Conservation (phyloP, 495 filamentous ascomycete genomes). For the Hypoxylon rickii region DNA sequence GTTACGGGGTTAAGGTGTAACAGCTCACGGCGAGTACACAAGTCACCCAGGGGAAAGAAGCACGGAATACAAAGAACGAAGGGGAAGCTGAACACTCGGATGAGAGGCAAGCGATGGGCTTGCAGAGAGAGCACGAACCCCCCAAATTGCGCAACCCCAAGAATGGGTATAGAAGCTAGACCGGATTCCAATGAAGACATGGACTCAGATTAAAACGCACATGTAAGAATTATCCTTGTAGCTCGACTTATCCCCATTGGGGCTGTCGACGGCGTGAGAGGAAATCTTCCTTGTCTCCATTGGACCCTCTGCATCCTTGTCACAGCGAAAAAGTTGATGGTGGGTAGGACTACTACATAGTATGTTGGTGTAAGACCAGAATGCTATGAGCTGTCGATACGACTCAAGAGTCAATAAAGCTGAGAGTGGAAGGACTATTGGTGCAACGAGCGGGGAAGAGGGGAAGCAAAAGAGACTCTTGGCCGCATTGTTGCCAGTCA, state of each 20-base stretch:
- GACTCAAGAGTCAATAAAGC: conserved; percentile 14
- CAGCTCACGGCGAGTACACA: neutral
- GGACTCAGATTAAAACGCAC: conserved; percentile 19
- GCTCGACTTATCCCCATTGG: conserved; percentile 12
- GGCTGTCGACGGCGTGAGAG: conserved; percentile 6
- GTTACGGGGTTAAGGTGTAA: too few species aligned
- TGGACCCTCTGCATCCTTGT: conserved; percentile 20
- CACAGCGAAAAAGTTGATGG: conserved; percentile 24
- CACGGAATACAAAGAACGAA: too few species aligned
- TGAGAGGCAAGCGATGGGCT: too few species aligned
- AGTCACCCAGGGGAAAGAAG: too few species aligned
- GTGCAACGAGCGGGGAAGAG: conserved; percentile 4
- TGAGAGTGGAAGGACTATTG: conserved; percentile 1
- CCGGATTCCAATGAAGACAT: conserved; percentile 11
- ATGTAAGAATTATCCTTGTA: conserved; percentile 22
- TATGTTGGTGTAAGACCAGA: conserved; percentile 15
- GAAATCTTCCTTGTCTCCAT: conserved; percentile 6
- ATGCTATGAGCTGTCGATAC: conserved; percentile 26
- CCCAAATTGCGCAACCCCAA: too few species aligned
- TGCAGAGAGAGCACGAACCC: too few species aligned
- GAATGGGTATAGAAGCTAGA: too few species aligned
- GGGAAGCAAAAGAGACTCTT: neutral
- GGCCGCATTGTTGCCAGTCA: too few species aligned
- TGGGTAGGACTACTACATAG: conserved; percentile 20
- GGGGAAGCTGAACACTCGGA: too few species aligned